Evolutionary conservation across 2,329 filamentous ascomycete genomes (phyloP).

Genomic region (Phoma herbarum): DNA sequence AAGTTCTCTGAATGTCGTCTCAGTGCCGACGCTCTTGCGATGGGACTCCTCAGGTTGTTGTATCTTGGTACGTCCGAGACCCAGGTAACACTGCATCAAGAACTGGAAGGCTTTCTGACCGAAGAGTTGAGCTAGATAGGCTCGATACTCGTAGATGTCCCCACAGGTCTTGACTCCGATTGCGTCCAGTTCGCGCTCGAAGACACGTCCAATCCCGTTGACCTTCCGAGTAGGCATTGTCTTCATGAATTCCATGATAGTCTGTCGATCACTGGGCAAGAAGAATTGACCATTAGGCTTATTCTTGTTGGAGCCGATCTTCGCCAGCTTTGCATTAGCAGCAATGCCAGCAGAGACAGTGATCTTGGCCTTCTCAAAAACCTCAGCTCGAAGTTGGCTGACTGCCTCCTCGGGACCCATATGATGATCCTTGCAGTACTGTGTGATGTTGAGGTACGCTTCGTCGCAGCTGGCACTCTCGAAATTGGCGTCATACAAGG

Average conservation of each 20-base stretch:
- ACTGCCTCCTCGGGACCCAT: constrained; percentile 78
- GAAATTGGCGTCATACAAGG: constrained; percentile 87
- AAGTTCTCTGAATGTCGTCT: constrained; percentile 88
- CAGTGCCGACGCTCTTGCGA: constrained; percentile 91
- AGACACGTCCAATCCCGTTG: constrained; percentile 92
- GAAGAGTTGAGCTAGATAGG: constrained; percentile 78
- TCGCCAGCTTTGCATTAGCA: constrained; percentile 90
- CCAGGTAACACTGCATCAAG: constrained; percentile 82
- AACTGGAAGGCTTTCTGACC: constrained; percentile 93
- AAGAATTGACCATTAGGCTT: constrained; percentile 94
- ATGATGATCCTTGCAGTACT: constrained; percentile 75
- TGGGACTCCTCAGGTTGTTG: constrained; percentile 90
- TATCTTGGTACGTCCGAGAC: constrained; percentile 83
- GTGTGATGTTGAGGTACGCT: constrained; percentile 93
- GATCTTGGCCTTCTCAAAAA: constrained; percentile 78
- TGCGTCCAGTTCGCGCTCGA: constrained; percentile 88
- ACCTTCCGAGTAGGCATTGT: constrained; percentile 87
- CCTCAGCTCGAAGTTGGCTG: constrained; percentile 77
- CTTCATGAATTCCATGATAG: constrained; percentile 87
- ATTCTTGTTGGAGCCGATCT: constrained; percentile 94
- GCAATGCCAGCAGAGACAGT: constrained; percentile 95
- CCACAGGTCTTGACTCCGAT: constrained; percentile 89
- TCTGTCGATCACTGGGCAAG: constrained; percentile 73
- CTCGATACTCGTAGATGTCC: constrained; percentile 81
- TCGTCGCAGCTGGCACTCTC: constrained; percentile 96